These are phyloP conservation scores for Pseudonectria buxi DNA, from an alignment of 2,329 filamentous ascomycete species.

Conservation along the genomic window DNA sequence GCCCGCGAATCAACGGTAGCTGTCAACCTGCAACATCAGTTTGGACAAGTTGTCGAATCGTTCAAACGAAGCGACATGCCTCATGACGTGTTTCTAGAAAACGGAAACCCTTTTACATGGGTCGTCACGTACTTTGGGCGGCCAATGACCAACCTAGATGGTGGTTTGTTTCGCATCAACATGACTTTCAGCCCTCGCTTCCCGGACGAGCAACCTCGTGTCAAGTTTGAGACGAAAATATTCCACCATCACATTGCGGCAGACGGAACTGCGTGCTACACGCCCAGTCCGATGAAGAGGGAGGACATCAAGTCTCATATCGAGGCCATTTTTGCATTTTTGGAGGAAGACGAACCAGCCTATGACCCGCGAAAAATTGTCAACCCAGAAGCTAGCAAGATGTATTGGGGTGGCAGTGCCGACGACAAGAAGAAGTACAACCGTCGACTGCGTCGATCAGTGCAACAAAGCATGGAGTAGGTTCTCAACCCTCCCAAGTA, in stretches of 20 bases:
- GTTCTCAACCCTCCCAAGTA: constrained; percentile 6
- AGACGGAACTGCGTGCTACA: constrained; percentile 79
- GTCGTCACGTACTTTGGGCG: constrained; percentile 80
- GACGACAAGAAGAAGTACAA: constrained; percentile 82
- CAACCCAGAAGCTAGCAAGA: constrained; percentile 74
- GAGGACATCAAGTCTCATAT: constrained; percentile 82
- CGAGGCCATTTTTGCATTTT: constrained; percentile 68
- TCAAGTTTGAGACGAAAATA: constrained; percentile 70
- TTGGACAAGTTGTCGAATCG: constrained; percentile 69
- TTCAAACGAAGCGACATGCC: constrained; percentile 67
- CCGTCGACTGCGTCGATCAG: constrained; percentile 69
- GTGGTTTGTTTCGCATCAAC: constrained; percentile 77
- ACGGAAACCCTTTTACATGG: constrained; percentile 88
- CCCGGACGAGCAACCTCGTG: constrained; percentile 80
- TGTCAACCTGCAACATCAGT: constrained; percentile 76
- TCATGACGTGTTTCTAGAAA: constrained; percentile 67
- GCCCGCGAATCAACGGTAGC: constrained; percentile 67
- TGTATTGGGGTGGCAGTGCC: constrained; percentile 71
- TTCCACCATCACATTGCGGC: constrained; percentile 83
- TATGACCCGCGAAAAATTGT: constrained; percentile 89
- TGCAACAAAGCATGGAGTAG: constrained; percentile 62
- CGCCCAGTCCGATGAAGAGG: constrained; percentile 48
- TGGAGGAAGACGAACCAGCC: constrained; percentile 83
- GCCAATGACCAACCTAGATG: constrained; percentile 89
- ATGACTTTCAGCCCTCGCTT: constrained; percentile 78